Conservation (phyloP, 2,329 filamentous ascomycete species). For the Cladosporium sp. region DNA sequence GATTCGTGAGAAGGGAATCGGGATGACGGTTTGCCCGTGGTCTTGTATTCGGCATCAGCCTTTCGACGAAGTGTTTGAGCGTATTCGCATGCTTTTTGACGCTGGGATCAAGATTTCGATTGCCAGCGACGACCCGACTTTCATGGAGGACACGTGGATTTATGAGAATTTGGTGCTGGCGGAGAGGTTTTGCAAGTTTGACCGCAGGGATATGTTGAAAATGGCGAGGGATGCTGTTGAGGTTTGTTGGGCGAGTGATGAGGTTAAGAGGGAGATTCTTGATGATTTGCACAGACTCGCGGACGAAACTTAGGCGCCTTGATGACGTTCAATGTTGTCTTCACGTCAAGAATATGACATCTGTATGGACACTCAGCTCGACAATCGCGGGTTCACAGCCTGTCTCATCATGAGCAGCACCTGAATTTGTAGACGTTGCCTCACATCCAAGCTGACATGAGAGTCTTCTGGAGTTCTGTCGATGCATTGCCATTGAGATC, state of each 20-base stretch:
- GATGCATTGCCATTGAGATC: no score
- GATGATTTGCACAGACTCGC: slow-evolving; percentile 3
- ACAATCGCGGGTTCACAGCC: no score
- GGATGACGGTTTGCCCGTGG: slow-evolving; percentile 41
- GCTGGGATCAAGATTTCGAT: slow-evolving; percentile 46
- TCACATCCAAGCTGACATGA: no score
- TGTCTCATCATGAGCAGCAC: no score
- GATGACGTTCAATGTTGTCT: no score
- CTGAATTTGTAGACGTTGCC: no score
- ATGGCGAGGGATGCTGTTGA: slow-evolving; percentile 42
- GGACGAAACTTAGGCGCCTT: no score
- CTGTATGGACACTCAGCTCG: no score
- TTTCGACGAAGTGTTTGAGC: slow-evolving; percentile 41
- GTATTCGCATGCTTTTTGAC: slow-evolving; percentile 42
- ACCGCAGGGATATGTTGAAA: slow-evolving; percentile 39
- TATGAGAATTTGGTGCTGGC: slow-evolving; percentile 45
- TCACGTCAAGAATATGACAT: no score
- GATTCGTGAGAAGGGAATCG: slow-evolving; percentile 32
- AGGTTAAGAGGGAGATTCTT: slow-evolving; percentile 31
- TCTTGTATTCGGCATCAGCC: slow-evolving; percentile 42
- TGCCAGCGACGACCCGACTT: slow-evolving; percentile 48
- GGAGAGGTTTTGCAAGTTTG: slow-evolving; percentile 39
- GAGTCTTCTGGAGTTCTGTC: no score
- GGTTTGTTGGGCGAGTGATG: slow-evolving; percentile 44
- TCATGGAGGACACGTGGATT: slow-evolving; percentile 50